Conservation (phyloP, 345 rosid species). For the Camelina sativa region DNA sequence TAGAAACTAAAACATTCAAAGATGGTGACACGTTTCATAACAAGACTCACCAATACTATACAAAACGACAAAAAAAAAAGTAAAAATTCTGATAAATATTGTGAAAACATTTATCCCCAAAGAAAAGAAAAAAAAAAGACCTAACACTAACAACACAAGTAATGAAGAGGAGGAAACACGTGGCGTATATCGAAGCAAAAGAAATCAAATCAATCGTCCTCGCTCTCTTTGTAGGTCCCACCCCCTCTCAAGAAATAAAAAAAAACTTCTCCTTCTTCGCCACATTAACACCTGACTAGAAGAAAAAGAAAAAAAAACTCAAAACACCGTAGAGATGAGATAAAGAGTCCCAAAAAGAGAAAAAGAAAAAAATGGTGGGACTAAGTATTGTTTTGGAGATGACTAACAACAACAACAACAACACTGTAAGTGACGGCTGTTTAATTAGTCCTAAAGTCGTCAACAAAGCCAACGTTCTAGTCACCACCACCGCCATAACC, state of each 20-base stretch:
- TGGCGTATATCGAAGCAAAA: conserved; percentile 59
- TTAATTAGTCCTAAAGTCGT: conserved; percentile 50
- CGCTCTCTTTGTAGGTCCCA: background rate
- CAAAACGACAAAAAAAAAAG: conserved; percentile 10
- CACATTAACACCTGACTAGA: conserved; percentile 24
- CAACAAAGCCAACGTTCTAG: conserved; percentile 53
- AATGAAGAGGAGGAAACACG: conserved; percentile 46
- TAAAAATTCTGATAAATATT: conserved; percentile 9
- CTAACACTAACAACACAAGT: conserved; percentile 4
- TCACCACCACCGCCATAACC: background rate
- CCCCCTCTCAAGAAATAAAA: background rate
- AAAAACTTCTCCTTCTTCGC: conserved; percentile 23
- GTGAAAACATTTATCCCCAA: background rate
- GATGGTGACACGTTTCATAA: background rate
- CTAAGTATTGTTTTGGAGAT: conserved; percentile 76
- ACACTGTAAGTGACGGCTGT: conserved; percentile 12
- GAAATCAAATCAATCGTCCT: conserved; percentile 77
- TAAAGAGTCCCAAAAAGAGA: conserved; percentile 12
- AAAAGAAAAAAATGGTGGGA: conserved; percentile 66
- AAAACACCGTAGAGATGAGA: conserved; percentile 21
- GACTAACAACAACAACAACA: conserved; percentile 29
- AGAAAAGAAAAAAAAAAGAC: background rate
- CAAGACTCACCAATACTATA: background rate
- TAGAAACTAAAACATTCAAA: background rate
- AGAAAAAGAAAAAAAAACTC: background rate